Evolutionary conservation across 495 filamentous ascomycete genomes (phyloP).

Genomic region (Echria macrotheca): DNA sequence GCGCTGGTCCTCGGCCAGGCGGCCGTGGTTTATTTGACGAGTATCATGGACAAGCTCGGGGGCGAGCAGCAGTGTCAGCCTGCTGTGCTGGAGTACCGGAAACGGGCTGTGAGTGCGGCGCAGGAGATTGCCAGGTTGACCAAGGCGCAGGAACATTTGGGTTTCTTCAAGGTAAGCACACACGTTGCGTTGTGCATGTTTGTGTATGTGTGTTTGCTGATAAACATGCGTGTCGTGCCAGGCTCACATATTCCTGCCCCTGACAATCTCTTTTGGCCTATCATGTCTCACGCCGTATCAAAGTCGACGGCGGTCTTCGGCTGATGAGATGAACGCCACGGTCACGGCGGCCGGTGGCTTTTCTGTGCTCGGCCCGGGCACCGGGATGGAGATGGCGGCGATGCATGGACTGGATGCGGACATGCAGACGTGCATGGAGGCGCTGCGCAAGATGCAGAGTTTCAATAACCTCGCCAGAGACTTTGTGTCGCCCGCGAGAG

Average conservation of each 20-base stretch:
- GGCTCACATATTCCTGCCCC: constrained; percentile 27
- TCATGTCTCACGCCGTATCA: constrained; percentile 13
- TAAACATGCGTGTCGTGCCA: too few species aligned
- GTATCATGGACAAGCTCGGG: constrained; percentile 24
- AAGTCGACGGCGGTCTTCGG: neutral
- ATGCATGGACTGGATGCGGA: too few species aligned
- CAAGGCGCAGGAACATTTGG: constrained; percentile 37
- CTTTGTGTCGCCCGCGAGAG: constrained; percentile 19
- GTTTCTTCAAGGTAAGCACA: constrained; percentile 37
- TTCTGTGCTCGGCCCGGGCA: constrained; percentile 4
- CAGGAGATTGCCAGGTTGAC: constrained; percentile 36
- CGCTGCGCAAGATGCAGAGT: constrained; percentile 24
- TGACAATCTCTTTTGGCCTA: constrained; percentile 19
- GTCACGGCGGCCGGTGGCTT: neutral
- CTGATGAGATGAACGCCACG: constrained; percentile 1
- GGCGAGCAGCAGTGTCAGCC: constrained; percentile 19
- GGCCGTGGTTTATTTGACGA: constrained; percentile 37
- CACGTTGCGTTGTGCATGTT: too few species aligned
- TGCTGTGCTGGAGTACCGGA: constrained; percentile 27
- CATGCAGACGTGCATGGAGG: constrained; percentile 19
- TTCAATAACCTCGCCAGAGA: constrained; percentile 26
- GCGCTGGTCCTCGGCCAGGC: constrained; percentile 42
- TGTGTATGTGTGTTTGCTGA: too few species aligned
- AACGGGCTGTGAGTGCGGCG: constrained; percentile 33
- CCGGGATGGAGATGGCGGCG: too few species aligned